Percentiles rank a stretch among this genome's conserved stretches.
These are phyloP conservation scores for Lindgomyces ingoldianus DNA, from an alignment of 495 filamentous ascomycete species.

Conservation along the genomic window DNA sequence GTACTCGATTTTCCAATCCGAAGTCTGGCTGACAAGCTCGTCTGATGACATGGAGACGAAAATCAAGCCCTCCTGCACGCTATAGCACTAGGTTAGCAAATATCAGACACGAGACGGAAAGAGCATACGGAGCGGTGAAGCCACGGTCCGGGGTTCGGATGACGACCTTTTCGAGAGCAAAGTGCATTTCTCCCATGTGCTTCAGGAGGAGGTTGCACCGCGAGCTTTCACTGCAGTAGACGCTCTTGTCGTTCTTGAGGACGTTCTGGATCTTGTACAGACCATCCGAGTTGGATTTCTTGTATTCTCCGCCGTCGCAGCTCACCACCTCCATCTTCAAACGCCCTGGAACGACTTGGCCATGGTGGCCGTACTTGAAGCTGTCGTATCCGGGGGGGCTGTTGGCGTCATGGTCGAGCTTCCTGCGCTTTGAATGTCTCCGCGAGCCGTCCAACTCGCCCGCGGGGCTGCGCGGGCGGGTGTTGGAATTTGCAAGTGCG, in stretches of 20 bases:
- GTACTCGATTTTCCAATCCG: constrained; percentile 75
- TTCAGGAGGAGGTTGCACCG: constrained; percentile 81
- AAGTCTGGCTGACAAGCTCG: constrained; percentile 71
- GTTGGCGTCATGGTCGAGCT: constrained; percentile 64
- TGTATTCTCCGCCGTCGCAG: constrained; percentile 84
- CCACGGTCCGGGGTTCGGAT: constrained; percentile 82
- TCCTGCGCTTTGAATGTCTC: constrained; percentile 64
- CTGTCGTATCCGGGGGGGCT: constrained; percentile 54
- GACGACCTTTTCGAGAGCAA: constrained; percentile 77
- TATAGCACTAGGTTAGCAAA: constrained; percentile 44
- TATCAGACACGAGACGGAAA: constrained; percentile 34
- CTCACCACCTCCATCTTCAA: constrained; percentile 82
- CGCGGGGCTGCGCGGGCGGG: constrained; percentile 20
- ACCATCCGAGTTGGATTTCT: constrained; percentile 50
- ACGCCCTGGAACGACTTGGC: constrained; percentile 77
- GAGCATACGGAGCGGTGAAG: constrained; percentile 79
- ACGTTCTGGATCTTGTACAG: constrained; percentile 75
- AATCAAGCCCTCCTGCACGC: constrained; percentile 90
- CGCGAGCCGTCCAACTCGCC: constrained; percentile 10
- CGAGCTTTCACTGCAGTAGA: constrained; percentile 84
- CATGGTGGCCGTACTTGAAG: constrained; percentile 77
- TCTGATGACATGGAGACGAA: constrained; percentile 84
- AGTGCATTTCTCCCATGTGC: constrained; percentile 75
- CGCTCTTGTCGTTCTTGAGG: constrained; percentile 73
- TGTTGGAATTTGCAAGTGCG: not conserved